phyloP scores from a whole-genome alignment of 2,329 filamentous ascomycete species.

The Ophiocordyceps unilateralis region DNA sequence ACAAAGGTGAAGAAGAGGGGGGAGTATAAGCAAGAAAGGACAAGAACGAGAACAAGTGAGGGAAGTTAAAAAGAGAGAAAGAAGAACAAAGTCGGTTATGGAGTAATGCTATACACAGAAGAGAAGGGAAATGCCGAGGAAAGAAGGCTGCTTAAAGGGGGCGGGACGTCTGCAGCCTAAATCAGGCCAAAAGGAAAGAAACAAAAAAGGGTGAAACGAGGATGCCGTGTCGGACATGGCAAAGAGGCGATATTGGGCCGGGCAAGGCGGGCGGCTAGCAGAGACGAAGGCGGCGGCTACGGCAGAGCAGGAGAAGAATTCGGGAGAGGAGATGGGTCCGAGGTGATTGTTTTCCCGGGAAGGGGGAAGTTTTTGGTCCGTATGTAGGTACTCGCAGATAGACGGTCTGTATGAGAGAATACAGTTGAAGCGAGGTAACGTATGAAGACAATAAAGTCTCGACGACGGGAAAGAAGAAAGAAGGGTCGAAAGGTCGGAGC shows the following conservation, averaged over 20 bases:
- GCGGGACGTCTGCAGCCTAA: constrained; percentile 3
- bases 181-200: constrained; percentile 12
- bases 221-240: constrained; percentile 30
- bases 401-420: no score
- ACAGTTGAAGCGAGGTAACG: no score
- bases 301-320: background rate
- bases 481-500: background rate
- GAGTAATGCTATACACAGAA: background rate
- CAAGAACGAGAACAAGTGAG: background rate
- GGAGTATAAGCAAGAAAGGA: no score
- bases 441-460: background rate
- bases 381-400: no score
- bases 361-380: no score
- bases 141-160: constrained; percentile 6
- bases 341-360: no score
- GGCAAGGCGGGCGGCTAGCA: constrained; percentile 7
- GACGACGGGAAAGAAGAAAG: background rate
- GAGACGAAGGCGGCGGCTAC: background rate
- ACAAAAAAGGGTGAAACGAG: constrained; percentile 31
- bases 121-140: constrained; percentile 3
- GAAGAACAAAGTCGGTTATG: background rate
- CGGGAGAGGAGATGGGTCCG: no score
- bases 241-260: constrained; percentile 34
- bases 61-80: background rate
- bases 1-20: no score